Percentiles rank a stretch among this genome's conserved stretches.
phyloP scores from a whole-genome alignment of 2,329 filamentous ascomycete species.

The Arthrobotrys iridis region DNA sequence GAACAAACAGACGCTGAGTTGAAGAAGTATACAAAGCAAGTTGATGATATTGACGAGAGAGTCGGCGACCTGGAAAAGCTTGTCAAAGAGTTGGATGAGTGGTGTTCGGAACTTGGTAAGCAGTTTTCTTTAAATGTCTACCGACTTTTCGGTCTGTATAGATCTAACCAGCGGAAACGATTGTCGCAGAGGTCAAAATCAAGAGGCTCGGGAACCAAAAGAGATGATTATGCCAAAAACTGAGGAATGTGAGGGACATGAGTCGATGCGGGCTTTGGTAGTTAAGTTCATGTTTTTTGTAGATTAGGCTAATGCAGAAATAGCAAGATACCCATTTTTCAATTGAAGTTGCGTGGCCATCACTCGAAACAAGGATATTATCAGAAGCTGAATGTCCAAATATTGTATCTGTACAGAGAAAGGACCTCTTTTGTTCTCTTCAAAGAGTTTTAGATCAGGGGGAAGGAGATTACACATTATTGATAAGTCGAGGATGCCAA shows the following conservation, averaged over 20 bases:
- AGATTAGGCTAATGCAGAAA: conserved; percentile 1
- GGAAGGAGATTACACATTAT: background rate
- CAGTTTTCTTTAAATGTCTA: background rate
- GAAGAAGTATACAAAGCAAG: conserved; percentile 58
- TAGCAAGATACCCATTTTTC: conserved; percentile 2
- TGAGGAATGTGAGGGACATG: background rate
- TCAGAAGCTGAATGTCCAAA: background rate
- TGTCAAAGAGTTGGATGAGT: conserved; percentile 58
- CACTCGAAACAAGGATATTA: background rate
- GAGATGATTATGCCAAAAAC: conserved; percentile 2
- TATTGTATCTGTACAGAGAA: background rate
- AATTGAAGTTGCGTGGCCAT: no score
- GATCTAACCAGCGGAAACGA: background rate
- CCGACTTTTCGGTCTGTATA: background rate
- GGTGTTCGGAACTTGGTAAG: conserved; percentile 58
- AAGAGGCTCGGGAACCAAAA: conserved; percentile 42
- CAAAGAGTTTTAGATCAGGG: background rate
- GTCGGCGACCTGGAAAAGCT: conserved; percentile 58
- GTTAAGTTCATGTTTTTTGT: background rate
- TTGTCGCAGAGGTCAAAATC: conserved; percentile 43
- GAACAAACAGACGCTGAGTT: conserved; percentile 56
- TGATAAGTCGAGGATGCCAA: no score
- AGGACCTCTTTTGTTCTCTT: background rate
- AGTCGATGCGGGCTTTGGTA: background rate
- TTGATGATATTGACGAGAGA: conserved; percentile 57